Conservation (phyloP, 768 basidiomycete genomes). For the Pleurotus giganteus region DNA sequence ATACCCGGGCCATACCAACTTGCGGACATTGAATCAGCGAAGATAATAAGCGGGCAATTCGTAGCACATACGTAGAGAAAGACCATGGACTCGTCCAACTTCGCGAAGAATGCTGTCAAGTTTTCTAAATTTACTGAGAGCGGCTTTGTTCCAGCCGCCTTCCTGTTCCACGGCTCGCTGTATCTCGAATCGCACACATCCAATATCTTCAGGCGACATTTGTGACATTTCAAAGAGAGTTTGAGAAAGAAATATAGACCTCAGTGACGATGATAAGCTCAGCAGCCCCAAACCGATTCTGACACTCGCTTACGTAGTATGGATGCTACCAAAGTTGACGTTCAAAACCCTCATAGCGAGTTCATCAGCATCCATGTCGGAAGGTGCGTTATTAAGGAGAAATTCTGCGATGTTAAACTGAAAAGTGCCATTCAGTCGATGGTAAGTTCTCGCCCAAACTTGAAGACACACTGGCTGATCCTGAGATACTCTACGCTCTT, state of each 20-base stretch:
- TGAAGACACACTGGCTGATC: slow-evolving; percentile 4
- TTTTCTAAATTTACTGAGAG: slow-evolving; percentile 14
- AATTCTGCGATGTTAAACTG: background rate
- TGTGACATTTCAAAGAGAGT: slow-evolving; percentile 17
- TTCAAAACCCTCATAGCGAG: slow-evolving; percentile 11
- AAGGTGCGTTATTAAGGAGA: slow-evolving; percentile 3
- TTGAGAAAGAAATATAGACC: slow-evolving; percentile 17
- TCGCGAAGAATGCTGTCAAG: slow-evolving; percentile 19
- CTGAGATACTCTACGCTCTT: slow-evolving; percentile 11
- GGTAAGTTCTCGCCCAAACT: too few species aligned
- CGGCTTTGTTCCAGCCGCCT: slow-evolving; percentile 16
- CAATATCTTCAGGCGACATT: slow-evolving; percentile 11
- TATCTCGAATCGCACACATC: slow-evolving; percentile 14
- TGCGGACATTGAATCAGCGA: background rate
- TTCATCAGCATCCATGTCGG: background rate
- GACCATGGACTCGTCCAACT: slow-evolving; percentile 15
- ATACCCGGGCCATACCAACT: slow-evolving; percentile 16
- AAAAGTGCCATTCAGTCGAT: too few species aligned
- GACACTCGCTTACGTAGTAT: slow-evolving; percentile 14
- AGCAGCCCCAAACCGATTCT: background rate
- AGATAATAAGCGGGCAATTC: background rate
- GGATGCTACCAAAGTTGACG: slow-evolving; percentile 18
- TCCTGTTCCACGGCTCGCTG: slow-evolving; percentile 12
- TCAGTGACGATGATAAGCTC: background rate
- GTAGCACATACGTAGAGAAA: slow-evolving; percentile 11